phyloP scores from a whole-genome alignment of 441 rosid species.

The Pelargonium australe region DNA sequence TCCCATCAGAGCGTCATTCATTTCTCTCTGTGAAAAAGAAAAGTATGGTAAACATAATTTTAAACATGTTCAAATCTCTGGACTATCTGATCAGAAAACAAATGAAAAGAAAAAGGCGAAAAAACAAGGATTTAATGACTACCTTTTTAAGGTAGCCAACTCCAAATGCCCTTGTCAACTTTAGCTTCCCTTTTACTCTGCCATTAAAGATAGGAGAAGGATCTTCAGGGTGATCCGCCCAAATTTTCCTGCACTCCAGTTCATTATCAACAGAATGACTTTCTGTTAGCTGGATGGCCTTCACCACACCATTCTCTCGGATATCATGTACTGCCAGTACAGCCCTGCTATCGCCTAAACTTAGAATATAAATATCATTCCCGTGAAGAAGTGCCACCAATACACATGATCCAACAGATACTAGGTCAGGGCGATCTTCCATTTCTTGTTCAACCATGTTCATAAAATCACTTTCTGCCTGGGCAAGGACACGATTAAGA shows the following conservation, averaged over 20 bases:
- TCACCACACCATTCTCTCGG: constrained; percentile 29
- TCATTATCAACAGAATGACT: constrained; percentile 81
- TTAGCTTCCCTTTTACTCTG: constrained; percentile 79
- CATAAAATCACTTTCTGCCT: constrained; percentile 78
- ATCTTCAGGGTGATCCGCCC: constrained; percentile 77
- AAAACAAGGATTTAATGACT: neutral
- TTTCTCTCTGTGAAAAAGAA: constrained; percentile 43
- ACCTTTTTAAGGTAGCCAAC: constrained; percentile 95
- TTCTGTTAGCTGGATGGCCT: constrained; percentile 77
- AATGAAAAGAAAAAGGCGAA: neutral
- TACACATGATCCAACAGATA: constrained; percentile 88
- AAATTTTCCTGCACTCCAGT: constrained; percentile 47
- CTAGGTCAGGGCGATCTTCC: constrained; percentile 91
- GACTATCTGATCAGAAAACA: too few species aligned
- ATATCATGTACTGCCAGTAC: constrained; percentile 58
- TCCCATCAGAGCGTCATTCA: constrained; percentile 88
- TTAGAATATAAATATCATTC: constrained; percentile 58
- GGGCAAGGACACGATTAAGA: constrained; percentile 60
- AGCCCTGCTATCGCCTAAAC: constrained; percentile 89
- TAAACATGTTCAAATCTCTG: neutral
- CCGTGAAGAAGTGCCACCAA: constrained; percentile 71
- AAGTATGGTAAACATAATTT: neutral
- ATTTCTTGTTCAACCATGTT: constrained; percentile 93
- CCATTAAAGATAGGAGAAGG: constrained; percentile 52
- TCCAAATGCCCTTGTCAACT: constrained; percentile 87